Base-by-base conservation (phyloP, 768 basidiomycete genomes). In the Boletellus sp. region DNA sequence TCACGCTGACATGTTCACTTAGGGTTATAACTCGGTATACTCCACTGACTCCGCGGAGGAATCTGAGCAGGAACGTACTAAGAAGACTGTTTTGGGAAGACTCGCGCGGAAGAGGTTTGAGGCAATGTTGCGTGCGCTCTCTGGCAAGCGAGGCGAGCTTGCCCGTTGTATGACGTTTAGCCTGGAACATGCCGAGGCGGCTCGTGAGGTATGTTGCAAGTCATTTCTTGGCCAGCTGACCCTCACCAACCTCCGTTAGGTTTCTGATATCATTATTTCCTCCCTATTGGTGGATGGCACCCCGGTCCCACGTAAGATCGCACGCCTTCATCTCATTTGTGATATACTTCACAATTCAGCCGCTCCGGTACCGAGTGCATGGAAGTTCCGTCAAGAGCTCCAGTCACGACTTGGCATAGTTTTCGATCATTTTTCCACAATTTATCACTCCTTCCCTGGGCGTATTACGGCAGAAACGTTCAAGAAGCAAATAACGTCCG, bases 281-380 rank as follows among this genome's bases (percentile, higher is more conserved):
- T 97, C 96, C 6, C 72, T 98, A 9, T 76, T 90, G 22, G 84
- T 98, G 17, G 91, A 93, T 56, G 76, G 82, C n/a, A 99, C 96
- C 1, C 84, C 96, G 1, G 92, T 98, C n/a, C 96, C 96, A 47
- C 85, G 94, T 59, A 99, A 99, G 69, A 83, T 98, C 47, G 91
- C 96, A 22, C 85, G 96, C 22, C 78, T 99, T 23, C 87, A 97
- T 72, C 78, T 99, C 51, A 91, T 98, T 47, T 97, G 94, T 64
- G 96, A 99, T 65, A 97, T 99, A 55, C 77, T 99, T 38, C 94
- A 97, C 69, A 99, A 99, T 67, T 96, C 94, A 19, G 91, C 92
- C 31, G 92, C 91, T 3, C 75, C 94, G 3, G 80, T 97, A 13
- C 93, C 94, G 0, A 94, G 92, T 67, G 95, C 94, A 7, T 99